phyloP scores from a whole-genome alignment of 2,329 filamentous ascomycete genomes.

The Nemania bipapillata region DNA sequence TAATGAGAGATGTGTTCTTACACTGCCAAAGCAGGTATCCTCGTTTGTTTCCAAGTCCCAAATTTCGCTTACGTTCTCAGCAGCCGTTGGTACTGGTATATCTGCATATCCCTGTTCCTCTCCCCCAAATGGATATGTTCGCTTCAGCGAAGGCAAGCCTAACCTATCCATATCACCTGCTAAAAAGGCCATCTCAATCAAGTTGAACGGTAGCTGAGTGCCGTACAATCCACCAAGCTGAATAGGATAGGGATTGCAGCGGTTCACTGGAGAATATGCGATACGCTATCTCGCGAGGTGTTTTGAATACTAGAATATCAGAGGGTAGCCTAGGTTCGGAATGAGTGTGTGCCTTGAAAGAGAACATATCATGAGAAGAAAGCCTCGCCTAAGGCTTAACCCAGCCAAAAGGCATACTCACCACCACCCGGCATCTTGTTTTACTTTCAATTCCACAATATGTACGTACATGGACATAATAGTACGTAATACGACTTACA shows the following conservation, averaged over 20 bases:
- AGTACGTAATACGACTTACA: background rate
- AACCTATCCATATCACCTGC: background rate
- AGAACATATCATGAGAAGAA: no score
- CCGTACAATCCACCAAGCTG: background rate
- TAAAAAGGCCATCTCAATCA: background rate
- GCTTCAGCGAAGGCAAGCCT: background rate
- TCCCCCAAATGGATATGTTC: slow-evolving; percentile 2
- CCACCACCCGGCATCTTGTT: no score
- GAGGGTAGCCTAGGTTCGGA: no score
- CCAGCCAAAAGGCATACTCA: no score
- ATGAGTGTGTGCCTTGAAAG: background rate
- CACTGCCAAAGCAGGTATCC: slow-evolving; percentile 12
- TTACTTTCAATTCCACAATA: no score
- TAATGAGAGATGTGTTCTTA: background rate
- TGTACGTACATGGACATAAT: no score
- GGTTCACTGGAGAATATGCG: background rate
- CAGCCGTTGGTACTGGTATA: background rate
- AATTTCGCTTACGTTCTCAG: background rate
- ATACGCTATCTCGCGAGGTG: background rate
- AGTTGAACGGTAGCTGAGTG: background rate
- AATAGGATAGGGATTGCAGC: background rate
- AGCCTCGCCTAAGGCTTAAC: no score
- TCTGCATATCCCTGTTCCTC: background rate
- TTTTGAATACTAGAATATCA: background rate
- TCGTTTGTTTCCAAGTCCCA: background rate